A percentile compares a stretch with the other conserved stretches of the same genome.
Evolutionary conservation across 495 filamentous ascomycete genomes (phyloP).

Genomic region (Penicillium manginii): DNA sequence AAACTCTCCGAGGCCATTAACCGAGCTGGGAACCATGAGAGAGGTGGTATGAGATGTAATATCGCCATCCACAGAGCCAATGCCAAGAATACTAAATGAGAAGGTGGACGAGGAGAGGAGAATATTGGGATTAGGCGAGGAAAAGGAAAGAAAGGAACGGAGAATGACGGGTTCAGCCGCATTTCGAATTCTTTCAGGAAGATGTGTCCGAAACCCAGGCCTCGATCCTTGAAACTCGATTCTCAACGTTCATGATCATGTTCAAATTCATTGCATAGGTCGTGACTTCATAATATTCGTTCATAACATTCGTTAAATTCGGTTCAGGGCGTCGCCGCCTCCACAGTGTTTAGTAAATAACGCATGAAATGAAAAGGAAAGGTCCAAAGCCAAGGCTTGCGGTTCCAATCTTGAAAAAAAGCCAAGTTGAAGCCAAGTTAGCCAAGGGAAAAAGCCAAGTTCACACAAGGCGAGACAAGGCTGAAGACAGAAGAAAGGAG

Average conservation of each 20-base stretch:
- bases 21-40: neutral
- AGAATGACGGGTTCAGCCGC: neutral
- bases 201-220: neutral
- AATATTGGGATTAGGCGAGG: neutral
- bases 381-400: slow-evolving; percentile 1
- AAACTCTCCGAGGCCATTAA: neutral
- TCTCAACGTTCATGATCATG: too few species aligned
- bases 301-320: too few species aligned
- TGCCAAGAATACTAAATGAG: neutral
- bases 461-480: neutral
- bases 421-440: neutral
- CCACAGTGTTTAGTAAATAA: slow-evolving; percentile 18
- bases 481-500: slow-evolving; percentile 8
- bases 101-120: neutral
- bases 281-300: slow-evolving; percentile 23
- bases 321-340: slow-evolving; percentile 25
- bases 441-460: slow-evolving; percentile 1
- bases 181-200: neutral
- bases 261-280: slow-evolving; percentile 8
- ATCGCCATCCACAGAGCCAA: neutral
- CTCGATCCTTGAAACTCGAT: neutral
- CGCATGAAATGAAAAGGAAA: neutral
- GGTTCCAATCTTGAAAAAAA: slow-evolving; percentile 7
- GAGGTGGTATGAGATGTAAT: neutral
- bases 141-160: neutral